Evolutionary conservation across 2,329 filamentous ascomycete species (phyloP), one percentile per base, ranked within the genome.

Genomic region (Diplodia sapinea): DNA sequence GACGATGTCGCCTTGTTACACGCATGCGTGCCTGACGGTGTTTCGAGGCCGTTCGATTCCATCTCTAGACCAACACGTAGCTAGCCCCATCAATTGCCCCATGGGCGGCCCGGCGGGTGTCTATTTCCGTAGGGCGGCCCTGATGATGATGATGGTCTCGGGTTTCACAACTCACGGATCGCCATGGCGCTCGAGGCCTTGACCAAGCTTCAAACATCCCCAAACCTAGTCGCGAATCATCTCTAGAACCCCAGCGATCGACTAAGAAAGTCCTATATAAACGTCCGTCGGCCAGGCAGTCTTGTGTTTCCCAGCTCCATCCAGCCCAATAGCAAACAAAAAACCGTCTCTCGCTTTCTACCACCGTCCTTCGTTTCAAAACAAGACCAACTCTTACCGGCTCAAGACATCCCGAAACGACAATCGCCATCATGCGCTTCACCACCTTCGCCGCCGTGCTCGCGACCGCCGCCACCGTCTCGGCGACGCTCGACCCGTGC

Each of bases 401-500:
- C 23, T 9, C 23, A 38, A 56, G 33, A 40, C 12, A 36, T 17
- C 8, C 38, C 33, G 23, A 54, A 13, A 17, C 31, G 31, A 33
- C 8, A 31, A n/a, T 3, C 6, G 49, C 17, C 57, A 59, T 33
- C 40, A 54, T 62, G 47, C 56, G n/a, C 17, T 62, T 67, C 56
- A 36, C 54, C 52, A 38, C 56, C 54, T 26, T 73, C 36, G 61
- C 68, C 15, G 17, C 71, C 31, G 65, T 71, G 40, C 65, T 68
- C 36, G 65, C 73, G 43, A 31, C 56, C 23, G 55, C 56, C 49
- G 38, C 43, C 38, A 33, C 69, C 54, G 71, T 73, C 33, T 73
- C 71, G 29, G 77, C 78, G 36, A 79, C 78, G 9, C 76, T 80
- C 55, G 71, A 75, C 68, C 78, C 78, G 13, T 76, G 76, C 20